Percentiles rank a stretch among this genome's conserved stretches.
These are phyloP conservation scores for Fistulinella prunicolor DNA, from an alignment of 768 basidiomycete species.

Conservation along the genomic window DNA sequence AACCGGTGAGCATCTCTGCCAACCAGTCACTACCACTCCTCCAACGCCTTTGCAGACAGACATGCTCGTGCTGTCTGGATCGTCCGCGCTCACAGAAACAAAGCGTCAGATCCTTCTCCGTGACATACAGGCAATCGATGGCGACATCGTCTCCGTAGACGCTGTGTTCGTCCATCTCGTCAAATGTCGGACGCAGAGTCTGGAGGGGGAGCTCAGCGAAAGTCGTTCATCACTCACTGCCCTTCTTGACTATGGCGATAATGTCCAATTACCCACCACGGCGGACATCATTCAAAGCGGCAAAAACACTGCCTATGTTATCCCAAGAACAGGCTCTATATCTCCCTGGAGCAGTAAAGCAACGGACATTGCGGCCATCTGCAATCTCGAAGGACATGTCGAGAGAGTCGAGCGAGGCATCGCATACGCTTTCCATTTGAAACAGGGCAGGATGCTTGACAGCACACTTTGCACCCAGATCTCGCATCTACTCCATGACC, in stretches of 20 bases:
- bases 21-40: background rate
- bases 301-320: conserved; percentile 60
- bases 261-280: conserved; percentile 51
- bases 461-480: conserved; percentile 50
- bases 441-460: conserved; percentile 40
- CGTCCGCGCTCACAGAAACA: conserved; percentile 68
- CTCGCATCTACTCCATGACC: conserved; percentile 80
- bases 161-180: conserved; percentile 87
- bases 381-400: conserved; percentile 70
- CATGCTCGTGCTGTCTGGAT: conserved; percentile 80
- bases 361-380: conserved; percentile 89
- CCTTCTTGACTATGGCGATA: conserved; percentile 84
- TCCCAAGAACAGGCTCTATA: conserved; percentile 86
- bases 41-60: conserved; percentile 7
- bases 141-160: conserved; percentile 66
- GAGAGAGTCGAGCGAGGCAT: conserved; percentile 85
- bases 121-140: conserved; percentile 49
- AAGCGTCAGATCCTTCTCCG: conserved; percentile 67
- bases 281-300: conserved; percentile 29
- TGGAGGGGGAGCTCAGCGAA: conserved; percentile 48
- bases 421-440: conserved; percentile 59
- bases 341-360: conserved; percentile 99
- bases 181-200: conserved; percentile 47
- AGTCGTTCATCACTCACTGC: conserved; percentile 53
- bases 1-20: conserved; percentile 8